Evolutionary conservation across 2,329 filamentous ascomycete genomes (phyloP), one percentile per base, ranked within the genome.

Genomic region (Trichophyton simii): DNA sequence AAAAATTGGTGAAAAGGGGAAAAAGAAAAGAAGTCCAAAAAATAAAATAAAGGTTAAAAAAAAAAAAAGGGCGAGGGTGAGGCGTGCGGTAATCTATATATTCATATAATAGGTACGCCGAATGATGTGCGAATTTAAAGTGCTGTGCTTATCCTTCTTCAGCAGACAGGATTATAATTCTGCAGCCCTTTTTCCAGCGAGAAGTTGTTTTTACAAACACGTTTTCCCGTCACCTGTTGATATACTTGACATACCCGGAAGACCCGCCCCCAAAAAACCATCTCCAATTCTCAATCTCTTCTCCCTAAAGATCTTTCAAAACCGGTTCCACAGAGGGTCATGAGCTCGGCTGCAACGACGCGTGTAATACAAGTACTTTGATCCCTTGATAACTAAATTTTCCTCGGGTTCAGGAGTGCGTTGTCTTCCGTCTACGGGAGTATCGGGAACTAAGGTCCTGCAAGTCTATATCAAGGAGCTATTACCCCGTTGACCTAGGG

Each of bases 71-170:
- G 31, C 18, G 13, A 44, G 22, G 41, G 36, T 34, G 57, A 58
- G 57, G 36, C 41, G 25, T 46, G 41, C 57, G 57, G 44, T 58
- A 22, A 58, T 20, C 57, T 36, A 42, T 25, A 42, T 42, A 42
- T 22, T 31, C 41, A 50, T 25, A 36, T 50, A 15, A 36, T 36
- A 25, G 41, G 41, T 44, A 59, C 7, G 28, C 36, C 58, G 58
- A 50, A 46, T 22, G 58, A 59, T 50, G 42, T 59, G 57, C 57
- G 58, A 59, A 59, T 46, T 48, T 44, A 50, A 59, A 48, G 20
- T 25, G n/a, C 41, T 59, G 58, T 59, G 28, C 22, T 34, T 50
- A 50, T 59, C 44, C 44, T 36, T 36, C 55, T 13, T 48, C 9
- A 22, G 42, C 58, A 48, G 42, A 38, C 41, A 50, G 25, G 9